A percentile compares a stretch with the other conserved stretches of the same genome.
Conservation (phyloP, 306 rosid species). For the Inga laurina region DNA sequence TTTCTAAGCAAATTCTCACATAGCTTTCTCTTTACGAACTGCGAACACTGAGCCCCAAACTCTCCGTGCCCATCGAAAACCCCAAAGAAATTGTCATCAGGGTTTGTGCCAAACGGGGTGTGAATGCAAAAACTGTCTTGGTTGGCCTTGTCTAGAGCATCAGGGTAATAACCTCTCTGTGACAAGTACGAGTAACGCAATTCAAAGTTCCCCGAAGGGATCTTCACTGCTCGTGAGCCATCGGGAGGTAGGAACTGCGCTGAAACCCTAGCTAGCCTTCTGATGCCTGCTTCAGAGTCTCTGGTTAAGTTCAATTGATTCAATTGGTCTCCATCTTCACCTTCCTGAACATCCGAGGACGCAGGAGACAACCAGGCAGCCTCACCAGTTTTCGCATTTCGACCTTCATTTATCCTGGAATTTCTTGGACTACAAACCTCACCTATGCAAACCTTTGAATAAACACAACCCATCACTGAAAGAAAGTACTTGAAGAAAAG, state of each 20-base stretch:
- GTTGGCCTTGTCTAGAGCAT: slow-evolving; percentile 95
- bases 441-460: slow-evolving; percentile 84
- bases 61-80: slow-evolving; percentile 98
- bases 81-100: slow-evolving; percentile 86
- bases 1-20: slow-evolving; percentile 90
- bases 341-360: slow-evolving; percentile 47
- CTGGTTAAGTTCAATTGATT: slow-evolving; percentile 48
- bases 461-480: slow-evolving; percentile 81
- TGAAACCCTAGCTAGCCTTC: slow-evolving; percentile 90
- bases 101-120: slow-evolving; percentile 77
- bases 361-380: slow-evolving; percentile 44
- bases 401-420: slow-evolving; percentile 46
- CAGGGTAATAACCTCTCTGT: slow-evolving; percentile 94
- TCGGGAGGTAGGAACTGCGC: slow-evolving; percentile 91
- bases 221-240: slow-evolving; percentile 67
- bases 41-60: slow-evolving; percentile 88
- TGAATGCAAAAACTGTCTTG: slow-evolving; percentile 96
- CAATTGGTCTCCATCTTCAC: slow-evolving; percentile 51
- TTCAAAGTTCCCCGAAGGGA: slow-evolving; percentile 65
- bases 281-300: slow-evolving; percentile 79
- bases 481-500: slow-evolving; percentile 22
- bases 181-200: slow-evolving; percentile 76
- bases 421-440: slow-evolving; percentile 53
- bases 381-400: slow-evolving; percentile 45
- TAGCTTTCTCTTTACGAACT: slow-evolving; percentile 72